These are phyloP conservation scores for Amanita muscaria DNA, from an alignment of 768 basidiomycete species.

Conservation along the genomic window DNA sequence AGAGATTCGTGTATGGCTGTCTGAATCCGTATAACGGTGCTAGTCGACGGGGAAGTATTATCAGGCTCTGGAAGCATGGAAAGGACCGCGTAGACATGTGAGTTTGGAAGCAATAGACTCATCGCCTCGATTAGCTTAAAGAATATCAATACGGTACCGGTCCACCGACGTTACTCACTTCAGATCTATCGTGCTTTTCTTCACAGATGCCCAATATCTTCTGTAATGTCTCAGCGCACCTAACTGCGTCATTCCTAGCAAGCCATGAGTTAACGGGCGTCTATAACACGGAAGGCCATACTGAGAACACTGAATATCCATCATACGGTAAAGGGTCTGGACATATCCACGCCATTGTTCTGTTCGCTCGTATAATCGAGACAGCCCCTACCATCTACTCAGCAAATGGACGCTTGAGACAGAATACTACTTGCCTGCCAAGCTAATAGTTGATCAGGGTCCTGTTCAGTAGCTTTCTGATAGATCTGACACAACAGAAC, in stretches of 20 bases:
- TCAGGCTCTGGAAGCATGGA: slow-evolving; percentile 66
- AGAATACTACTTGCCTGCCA: slow-evolving; percentile 58
- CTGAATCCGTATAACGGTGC: slow-evolving; percentile 51
- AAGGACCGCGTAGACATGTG: slow-evolving; percentile 53
- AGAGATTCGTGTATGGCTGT: slow-evolving; percentile 61
- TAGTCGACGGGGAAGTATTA: slow-evolving; percentile 60
- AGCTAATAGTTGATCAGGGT: slow-evolving; percentile 64
- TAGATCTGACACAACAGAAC: slow-evolving; percentile 48
- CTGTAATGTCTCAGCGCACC: slow-evolving; percentile 77
- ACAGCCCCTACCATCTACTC: slow-evolving; percentile 46
- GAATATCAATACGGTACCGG: slow-evolving; percentile 4
- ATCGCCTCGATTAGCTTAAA: slow-evolving; percentile 59
- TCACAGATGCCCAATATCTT: slow-evolving; percentile 59
- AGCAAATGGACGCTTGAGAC: slow-evolving; percentile 11
- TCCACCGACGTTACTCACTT: slow-evolving; percentile 33
- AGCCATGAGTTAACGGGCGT: slow-evolving; percentile 1
- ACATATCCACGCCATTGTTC: slow-evolving; percentile 50
- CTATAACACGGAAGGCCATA: not conserved
- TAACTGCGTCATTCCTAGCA: slow-evolving; percentile 60
- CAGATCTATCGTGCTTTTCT: slow-evolving; percentile 46
- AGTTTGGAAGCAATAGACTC: slow-evolving; percentile 65
- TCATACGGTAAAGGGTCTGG: slow-evolving; percentile 45
- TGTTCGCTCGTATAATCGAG: slow-evolving; percentile 60
- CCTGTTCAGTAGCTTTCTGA: slow-evolving; percentile 62
- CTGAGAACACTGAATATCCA: slow-evolving; percentile 52